Evolutionary conservation across 768 basidiomycete species (phyloP), one percentile per base, ranked within the genome.

Genomic region (Kwoniella botswanensis): DNA sequence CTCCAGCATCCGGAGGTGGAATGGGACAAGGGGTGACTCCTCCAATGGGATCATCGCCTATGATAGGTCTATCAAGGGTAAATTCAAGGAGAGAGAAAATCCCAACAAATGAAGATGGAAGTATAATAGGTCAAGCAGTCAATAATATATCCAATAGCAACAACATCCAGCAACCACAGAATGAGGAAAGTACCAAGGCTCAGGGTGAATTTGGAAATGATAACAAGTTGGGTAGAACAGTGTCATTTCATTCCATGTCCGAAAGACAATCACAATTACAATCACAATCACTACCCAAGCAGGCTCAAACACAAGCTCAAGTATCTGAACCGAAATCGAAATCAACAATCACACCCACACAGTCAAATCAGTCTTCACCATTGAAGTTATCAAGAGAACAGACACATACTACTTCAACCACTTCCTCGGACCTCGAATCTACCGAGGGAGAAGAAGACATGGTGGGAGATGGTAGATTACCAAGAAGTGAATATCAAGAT

Each of bases 181-280:
- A 11, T 18, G 46, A 50, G 4, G 46, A 18, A 50, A 13, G 46
- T 50, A 15, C 12, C 5, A 13, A 13, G 46, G 12, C 18, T 50
- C 13, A 50, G 46, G 46, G 46, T 13, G 46, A 50, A 15, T 4
- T 21, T 22, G 54, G 35, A 21, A 18, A 46, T 29, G 68, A 42
- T 4, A 59, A 56, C 15, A 67, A 43, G 53, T 35, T 72, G 12
- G 55, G 61, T 6, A 44, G 66, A 21, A 57, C 63, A 64, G 71
- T 72, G 26, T 65, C 62, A 17, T 72, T 72, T 21, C 56, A 72
- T 59, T 58, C 55, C 7, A 44, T 24, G 17, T 26, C 60, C 3
- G 63, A 70, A 52, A 24, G 60, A 18, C 18, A 58, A 35, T 50
- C 46, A 13, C 46, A 50, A 46, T 26, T 7, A 46, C 12, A 46